Evolutionary conservation across 768 basidiomycete genomes (phyloP), one percentile per base, ranked within the genome.

Genomic region (Pleurotus tuoliensis): DNA sequence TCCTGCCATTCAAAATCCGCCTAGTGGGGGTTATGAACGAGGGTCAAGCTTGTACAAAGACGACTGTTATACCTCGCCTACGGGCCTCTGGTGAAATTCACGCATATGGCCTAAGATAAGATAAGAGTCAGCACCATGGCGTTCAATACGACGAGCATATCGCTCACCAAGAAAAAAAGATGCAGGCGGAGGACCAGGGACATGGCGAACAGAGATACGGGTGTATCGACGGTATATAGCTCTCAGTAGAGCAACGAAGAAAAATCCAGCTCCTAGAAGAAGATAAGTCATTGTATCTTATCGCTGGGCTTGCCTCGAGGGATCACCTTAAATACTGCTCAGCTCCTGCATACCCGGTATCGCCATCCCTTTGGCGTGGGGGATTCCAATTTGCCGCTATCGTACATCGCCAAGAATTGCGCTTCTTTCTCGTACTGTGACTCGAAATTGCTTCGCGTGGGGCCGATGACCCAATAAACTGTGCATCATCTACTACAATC

Each of bases 1-100:
- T 69, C 67, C 64, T 73, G 75, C 79, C 77, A 81, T 60, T 69
- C 66, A 59, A 76, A 74, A 54, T 79, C 78, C 18, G 68, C 68
- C 71, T 77, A 62, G 13, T 56, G 56, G 54, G 45, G 47, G 58
- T 27, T 24, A 62, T 66, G 11, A 51, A 24, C 20, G 27, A 37
- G 24, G 47, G 58, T 48, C 47, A 52, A 60, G 47, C 55, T 25
- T 22, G 47, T 58, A 51, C 53, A 40, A 47, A 13, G 8, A 56
- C 50, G 46, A 24, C 24, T 49, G 16, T 59, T 56, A 18, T 39
- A 66, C 66, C 64, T 72, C 73, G 56, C 66, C 72, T 16, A 72
- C 73, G 58, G 71, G 70, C 13, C 68, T 65, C 46, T 70, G 64
- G 20, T 65, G 61, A 46, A 71, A 64, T 43, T 75, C 61, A 5